Base-by-base conservation (phyloP, 2,329 filamentous ascomycete species). In the Nemania sp. region DNA sequence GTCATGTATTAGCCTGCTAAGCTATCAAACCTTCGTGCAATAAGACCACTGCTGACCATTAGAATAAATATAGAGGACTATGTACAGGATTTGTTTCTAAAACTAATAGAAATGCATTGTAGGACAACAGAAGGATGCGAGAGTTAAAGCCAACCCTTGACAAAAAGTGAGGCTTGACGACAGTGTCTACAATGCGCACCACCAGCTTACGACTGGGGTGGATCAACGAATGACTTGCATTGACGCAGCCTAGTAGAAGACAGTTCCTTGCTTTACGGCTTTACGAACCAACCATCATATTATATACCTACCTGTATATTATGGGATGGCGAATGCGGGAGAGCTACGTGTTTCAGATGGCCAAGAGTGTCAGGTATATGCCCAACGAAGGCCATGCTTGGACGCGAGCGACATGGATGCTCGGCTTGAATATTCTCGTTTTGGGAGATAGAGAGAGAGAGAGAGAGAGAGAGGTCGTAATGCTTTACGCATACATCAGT, bases 281-380 rank as follows among this genome's bases (percentile, higher is more conserved):
- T 54, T 11, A 29, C 47, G 38, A 55, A 35, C 26, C 11, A 62
- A 43, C 22, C 51, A 47, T 35, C 57, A 43, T 38, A 55, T 68
- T 67, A 35, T 35, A 11, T 11, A n/a, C n/a, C n/a, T n/a, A n/a
- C n/a, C n/a, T n/a, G n/a, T n/a, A n/a, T 35, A 35, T 8, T 35
- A 43, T 49, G 43, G 43, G 53, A 57, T 55, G 51, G 62, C 66
- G 43, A 67, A 69, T 67, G 60, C 61, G 54, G 63, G 54, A 70
- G 27, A 58, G 64, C 38, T 53, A 49, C 63, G 58, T 65, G 70
- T 69, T 72, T 72, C 64, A 64, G 62, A 64, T 45, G 53, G 49
- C 58, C 20, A 29, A 64, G 56, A 27, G 62, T 54, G 47, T 45
- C 41, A 64, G 53, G 43, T 59, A 47, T 10, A 58, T 61, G 58